Evolutionary conservation across 192 early-diverging fungal species (phyloP).

Genomic region (Coemansia sp.): DNA sequence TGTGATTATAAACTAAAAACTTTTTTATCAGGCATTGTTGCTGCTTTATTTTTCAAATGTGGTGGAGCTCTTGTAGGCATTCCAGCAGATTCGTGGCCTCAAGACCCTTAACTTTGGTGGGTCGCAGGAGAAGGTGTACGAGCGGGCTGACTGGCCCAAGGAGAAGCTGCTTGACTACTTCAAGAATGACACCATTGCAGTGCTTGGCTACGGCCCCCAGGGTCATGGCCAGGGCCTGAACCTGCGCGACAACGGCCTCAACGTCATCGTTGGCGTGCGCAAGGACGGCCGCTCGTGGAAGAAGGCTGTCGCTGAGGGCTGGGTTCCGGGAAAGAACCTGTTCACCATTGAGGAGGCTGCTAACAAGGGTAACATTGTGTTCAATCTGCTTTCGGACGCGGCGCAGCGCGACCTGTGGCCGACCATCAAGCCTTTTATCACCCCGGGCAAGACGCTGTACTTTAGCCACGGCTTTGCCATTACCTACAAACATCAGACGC

Average conservation of each 20-base stretch:
- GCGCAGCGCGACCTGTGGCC: slow-evolving; percentile 91
- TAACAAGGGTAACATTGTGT: slow-evolving; percentile 85
- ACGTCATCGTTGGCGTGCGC: slow-evolving; percentile 92
- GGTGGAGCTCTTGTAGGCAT: slow-evolving; percentile 15
- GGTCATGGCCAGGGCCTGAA: slow-evolving; percentile 92
- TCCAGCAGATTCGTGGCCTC: slow-evolving; percentile 71
- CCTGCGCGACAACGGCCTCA: slow-evolving; percentile 93
- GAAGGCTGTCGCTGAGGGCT: slow-evolving; percentile 89
- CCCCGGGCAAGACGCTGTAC: slow-evolving; percentile 97
- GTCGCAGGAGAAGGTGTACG: slow-evolving; percentile 87
- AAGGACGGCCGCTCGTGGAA: slow-evolving; percentile 87
- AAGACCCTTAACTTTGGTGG: slow-evolving; percentile 97
- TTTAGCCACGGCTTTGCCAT: slow-evolving; percentile 97
- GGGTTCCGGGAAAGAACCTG: slow-evolving; percentile 93
- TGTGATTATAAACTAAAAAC: not conserved
- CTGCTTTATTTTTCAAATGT: not conserved
- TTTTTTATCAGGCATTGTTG: not conserved
- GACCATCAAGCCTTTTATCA: slow-evolving; percentile 80
- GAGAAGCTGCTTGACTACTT: slow-evolving; percentile 89
- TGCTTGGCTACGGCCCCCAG: slow-evolving; percentile 94
- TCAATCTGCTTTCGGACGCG: slow-evolving; percentile 96
- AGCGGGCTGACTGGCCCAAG: slow-evolving; percentile 90
- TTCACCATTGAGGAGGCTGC: slow-evolving; percentile 91
- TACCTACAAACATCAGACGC: slow-evolving; percentile 88
- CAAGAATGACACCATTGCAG: slow-evolving; percentile 87